These are phyloP conservation scores for Monosporascus sp. DNA, from an alignment of 2,329 filamentous ascomycete species.

Conservation along the genomic window DNA sequence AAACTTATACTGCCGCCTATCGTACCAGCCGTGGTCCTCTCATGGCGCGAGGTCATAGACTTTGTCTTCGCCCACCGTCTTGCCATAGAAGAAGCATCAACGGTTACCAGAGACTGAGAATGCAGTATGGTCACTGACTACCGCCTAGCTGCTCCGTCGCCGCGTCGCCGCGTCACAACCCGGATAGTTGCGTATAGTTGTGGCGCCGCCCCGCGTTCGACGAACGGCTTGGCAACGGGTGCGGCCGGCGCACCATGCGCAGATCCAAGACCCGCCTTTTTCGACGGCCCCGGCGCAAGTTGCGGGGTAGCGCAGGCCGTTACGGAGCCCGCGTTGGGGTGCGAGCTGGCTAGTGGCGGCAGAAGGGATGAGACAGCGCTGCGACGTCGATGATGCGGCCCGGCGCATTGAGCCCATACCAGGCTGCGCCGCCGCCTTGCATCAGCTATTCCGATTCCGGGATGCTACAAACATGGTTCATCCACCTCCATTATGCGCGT, in stretches of 20 bases:
- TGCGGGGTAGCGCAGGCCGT: constrained; percentile 28
- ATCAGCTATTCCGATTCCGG: too few relatives aligned
- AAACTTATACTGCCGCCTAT: not conserved
- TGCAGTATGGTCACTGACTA: constrained; percentile 32
- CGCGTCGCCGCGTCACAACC: constrained; percentile 30
- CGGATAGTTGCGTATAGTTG: constrained; percentile 28
- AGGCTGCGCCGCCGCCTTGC: constrained; percentile 12
- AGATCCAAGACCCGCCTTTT: constrained; percentile 18
- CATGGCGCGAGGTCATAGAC: constrained; percentile 35
- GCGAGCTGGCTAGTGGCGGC: constrained; percentile 36
- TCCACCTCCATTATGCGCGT: too few relatives aligned
- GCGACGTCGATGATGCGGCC: constrained; percentile 42
- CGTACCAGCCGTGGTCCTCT: constrained; percentile 28
- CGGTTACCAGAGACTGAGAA: constrained; percentile 30
- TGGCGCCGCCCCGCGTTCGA: constrained; percentile 29
- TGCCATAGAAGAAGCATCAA: constrained; percentile 38
- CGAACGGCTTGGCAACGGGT: constrained; percentile 33
- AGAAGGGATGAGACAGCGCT: constrained; percentile 46
- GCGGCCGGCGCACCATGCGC: constrained; percentile 24
- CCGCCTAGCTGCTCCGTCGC: constrained; percentile 32
- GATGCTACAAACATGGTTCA: too few relatives aligned
- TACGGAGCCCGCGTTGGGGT: constrained; percentile 22
- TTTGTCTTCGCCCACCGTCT: constrained; percentile 11
- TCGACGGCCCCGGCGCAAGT: constrained; percentile 33
- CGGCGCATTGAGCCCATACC: constrained; percentile 42